A percentile compares a stretch with the other conserved stretches of the same genome.
Conservation (phyloP, 2,329 filamentous ascomycete species). For the Cladophialophora chaetospira region DNA sequence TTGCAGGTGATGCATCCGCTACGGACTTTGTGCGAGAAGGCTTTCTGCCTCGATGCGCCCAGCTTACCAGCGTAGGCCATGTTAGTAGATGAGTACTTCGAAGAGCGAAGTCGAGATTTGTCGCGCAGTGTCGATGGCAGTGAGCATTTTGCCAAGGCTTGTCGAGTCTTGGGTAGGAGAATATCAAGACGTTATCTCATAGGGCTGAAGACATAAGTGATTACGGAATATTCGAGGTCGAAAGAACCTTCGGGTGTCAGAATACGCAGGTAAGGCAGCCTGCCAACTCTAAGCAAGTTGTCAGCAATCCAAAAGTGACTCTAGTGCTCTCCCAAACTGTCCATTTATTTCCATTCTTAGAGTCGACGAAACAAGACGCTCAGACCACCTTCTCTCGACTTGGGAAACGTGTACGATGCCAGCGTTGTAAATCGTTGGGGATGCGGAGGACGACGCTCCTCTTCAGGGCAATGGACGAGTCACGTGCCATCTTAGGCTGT, state of each 20-base stretch:
- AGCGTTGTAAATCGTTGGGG: no score
- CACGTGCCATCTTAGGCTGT: no score
- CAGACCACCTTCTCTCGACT: no score
- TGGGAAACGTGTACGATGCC: no score
- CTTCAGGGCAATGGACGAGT: no score
- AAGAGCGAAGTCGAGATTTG: background rate
- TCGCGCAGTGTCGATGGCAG: background rate
- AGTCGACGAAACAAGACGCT: no score
- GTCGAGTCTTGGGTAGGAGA: background rate
- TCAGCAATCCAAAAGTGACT: no score
- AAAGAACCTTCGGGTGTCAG: background rate
- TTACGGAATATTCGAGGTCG: no score
- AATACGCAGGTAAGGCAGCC: background rate
- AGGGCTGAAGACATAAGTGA: background rate
- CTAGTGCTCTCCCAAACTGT: no score
- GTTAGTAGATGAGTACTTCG: background rate
- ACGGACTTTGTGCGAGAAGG: constrained; percentile 31
- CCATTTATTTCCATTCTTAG: no score
- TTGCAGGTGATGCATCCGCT: constrained; percentile 46
- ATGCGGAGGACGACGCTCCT: no score
- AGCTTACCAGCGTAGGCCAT: background rate
- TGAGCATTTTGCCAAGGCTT: background rate
- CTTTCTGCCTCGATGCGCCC: background rate
- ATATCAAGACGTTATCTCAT: background rate
- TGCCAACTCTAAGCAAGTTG: background rate